Conservation (phyloP, 192 early-diverging fungal species). For the Allomyces javanicus region DNA sequence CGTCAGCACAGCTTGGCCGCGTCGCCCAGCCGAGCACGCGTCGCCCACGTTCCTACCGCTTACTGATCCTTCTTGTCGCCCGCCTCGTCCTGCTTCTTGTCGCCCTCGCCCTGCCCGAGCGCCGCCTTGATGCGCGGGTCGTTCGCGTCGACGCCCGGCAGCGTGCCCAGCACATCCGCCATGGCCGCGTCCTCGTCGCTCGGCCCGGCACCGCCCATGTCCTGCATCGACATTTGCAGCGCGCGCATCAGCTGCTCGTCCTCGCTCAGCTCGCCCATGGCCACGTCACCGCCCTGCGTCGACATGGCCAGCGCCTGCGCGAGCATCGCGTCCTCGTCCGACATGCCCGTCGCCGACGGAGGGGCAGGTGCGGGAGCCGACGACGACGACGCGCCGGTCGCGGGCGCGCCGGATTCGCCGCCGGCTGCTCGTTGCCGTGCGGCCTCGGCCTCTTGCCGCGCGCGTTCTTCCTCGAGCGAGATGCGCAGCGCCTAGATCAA, state of each 20-base stretch:
- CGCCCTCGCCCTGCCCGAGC: slow-evolving; percentile 20
- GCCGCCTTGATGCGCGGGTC: slow-evolving; percentile 63
- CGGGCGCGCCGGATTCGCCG: slow-evolving; percentile 7
- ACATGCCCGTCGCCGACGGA: slow-evolving; percentile 6
- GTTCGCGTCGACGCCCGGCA: slow-evolving; percentile 72
- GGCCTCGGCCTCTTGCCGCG: slow-evolving; percentile 52
- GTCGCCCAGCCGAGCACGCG: too few species aligned
- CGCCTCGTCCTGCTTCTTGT: slow-evolving; percentile 17
- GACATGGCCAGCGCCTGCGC: slow-evolving; percentile 53
- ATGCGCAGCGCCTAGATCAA: slow-evolving; percentile 59
- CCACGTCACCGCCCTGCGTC: slow-evolving; percentile 37
- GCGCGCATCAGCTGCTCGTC: slow-evolving; percentile 54
- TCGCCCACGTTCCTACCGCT: too few species aligned
- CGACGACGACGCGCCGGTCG: slow-evolving; percentile 5
- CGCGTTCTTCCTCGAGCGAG: slow-evolving; percentile 88
- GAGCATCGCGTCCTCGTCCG: slow-evolving; percentile 37
- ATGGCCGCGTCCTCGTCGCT: slow-evolving; percentile 13
- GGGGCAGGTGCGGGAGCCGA: slow-evolving; percentile 7
- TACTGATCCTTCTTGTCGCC: not conserved
- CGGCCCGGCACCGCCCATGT: slow-evolving; percentile 11
- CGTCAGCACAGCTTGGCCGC: too few species aligned
- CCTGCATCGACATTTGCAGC: slow-evolving; percentile 54
- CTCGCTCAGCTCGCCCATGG: slow-evolving; percentile 45
- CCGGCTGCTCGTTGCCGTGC: slow-evolving; percentile 21
- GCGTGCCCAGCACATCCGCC: slow-evolving; percentile 49